These are phyloP conservation scores for Sporobolomyces roseus DNA, from an alignment of 768 basidiomycete genomes.

Conservation along the genomic window DNA sequence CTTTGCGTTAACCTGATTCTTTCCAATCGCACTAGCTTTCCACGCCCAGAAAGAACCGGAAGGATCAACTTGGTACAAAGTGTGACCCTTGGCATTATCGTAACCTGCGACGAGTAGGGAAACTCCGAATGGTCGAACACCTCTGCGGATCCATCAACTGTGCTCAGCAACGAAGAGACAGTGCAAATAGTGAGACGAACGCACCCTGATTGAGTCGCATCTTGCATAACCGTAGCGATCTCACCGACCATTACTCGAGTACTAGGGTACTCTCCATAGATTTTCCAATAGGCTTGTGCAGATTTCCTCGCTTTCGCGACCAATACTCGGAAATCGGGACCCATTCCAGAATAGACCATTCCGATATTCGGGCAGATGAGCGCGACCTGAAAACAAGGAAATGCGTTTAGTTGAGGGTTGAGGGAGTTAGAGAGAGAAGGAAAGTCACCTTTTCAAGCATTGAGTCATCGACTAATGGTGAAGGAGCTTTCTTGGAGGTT, in stretches of 20 bases:
- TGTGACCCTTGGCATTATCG: conserved; percentile 89
- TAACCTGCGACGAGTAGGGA: conserved; percentile 95
- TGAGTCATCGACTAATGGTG: conserved; percentile 93
- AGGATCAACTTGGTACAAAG: conserved; percentile 98
- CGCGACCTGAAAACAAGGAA: conserved; percentile 50
- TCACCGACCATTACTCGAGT: conserved; percentile 95
- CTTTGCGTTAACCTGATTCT: conserved; percentile 99
- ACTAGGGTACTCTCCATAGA: conserved; percentile 96
- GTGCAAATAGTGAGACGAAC: conserved; percentile 45
- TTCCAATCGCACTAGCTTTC: conserved; percentile 99
- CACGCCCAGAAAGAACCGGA: conserved; percentile 99
- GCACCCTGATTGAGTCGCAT: conserved; percentile 97
- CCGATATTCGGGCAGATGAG: conserved; percentile 98
- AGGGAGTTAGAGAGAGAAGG: not conserved
- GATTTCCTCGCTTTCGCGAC: conserved; percentile 93
- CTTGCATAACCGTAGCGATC: conserved; percentile 96
- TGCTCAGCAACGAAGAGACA: not conserved
- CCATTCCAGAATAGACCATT: conserved; percentile 99
- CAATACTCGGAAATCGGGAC: conserved; percentile 93
- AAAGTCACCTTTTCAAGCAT: conserved; percentile 74
- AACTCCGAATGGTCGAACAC: conserved; percentile 98
- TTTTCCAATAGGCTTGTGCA: conserved; percentile 99
- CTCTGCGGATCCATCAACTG: no score
- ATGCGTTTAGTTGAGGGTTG: not conserved
- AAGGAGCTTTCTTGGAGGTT: conserved; percentile 98